These are phyloP conservation scores for Loxodes magnus DNA, from an alignment of 73 alveolate species.

Conservation along the genomic window DNA sequence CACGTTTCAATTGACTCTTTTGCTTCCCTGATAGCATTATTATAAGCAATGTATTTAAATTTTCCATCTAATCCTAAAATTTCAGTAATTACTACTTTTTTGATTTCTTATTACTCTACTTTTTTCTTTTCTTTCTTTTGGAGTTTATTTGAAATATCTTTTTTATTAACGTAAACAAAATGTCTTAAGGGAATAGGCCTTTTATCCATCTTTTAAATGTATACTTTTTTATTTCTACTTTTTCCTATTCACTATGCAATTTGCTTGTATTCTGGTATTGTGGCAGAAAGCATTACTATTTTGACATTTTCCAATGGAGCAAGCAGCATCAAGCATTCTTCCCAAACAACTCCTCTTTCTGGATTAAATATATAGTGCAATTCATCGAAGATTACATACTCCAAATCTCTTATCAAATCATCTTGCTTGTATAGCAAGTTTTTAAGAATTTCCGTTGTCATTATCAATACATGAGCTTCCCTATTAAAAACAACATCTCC, in stretches of 20 bases:
- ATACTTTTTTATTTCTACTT: slow-evolving; percentile 66
- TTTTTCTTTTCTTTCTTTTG: too few species aligned
- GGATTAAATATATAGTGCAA: slow-evolving; percentile 91
- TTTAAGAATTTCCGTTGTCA: slow-evolving; percentile 95
- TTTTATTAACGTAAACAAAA: slow-evolving; percentile 45
- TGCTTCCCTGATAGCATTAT: slow-evolving; percentile 10
- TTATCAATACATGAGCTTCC: slow-evolving; percentile 85
- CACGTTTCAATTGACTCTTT: slow-evolving; percentile 24
- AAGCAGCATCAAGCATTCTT: slow-evolving; percentile 87
- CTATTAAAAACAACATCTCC: slow-evolving; percentile 78
- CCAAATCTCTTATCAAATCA: slow-evolving; percentile 38
- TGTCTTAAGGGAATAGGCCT: slow-evolving; percentile 96
- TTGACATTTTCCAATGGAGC: slow-evolving; percentile 81
- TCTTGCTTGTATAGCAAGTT: slow-evolving; percentile 15
- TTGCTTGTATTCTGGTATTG: slow-evolving; percentile 94
- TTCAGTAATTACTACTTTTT: slow-evolving; percentile 40
- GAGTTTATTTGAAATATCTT: too few species aligned
- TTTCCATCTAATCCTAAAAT: slow-evolving; percentile 59
- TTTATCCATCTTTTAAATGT: slow-evolving; percentile 72
- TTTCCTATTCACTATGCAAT: slow-evolving; percentile 99
- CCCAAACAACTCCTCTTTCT: slow-evolving; percentile 99
- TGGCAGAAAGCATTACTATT: slow-evolving; percentile 92
- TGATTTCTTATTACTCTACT: too few species aligned
- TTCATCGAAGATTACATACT: slow-evolving; percentile 88
- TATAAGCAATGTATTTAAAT: slow-evolving; percentile 19